A percentile compares a stretch with the other conserved stretches of the same genome.
These are phyloP conservation scores for Ceratocystis alfenasii DNA, from an alignment of 2,329 filamentous ascomycete species.

Conservation along the genomic window DNA sequence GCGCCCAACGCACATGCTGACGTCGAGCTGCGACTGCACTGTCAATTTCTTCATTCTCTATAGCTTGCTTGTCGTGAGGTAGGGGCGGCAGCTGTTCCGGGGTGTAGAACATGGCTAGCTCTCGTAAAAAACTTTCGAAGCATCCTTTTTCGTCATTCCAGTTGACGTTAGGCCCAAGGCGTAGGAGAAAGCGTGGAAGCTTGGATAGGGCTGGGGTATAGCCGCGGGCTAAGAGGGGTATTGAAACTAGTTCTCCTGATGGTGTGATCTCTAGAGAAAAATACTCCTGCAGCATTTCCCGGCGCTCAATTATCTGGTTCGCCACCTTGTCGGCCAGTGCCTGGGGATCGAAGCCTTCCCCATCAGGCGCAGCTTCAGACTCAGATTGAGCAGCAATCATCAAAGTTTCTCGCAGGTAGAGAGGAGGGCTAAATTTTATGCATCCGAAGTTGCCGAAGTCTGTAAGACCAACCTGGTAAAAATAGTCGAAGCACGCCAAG, in stretches of 20 bases:
- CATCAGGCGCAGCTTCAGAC: conserved; percentile 37
- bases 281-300: conserved; percentile 85
- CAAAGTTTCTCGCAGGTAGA: conserved; percentile 60
- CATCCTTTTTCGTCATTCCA: conserved; percentile 79
- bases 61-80: conserved; percentile 29
- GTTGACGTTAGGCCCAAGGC: conserved; percentile 75
- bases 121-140: conserved; percentile 72
- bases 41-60: conserved; percentile 33
- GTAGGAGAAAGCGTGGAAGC: conserved; percentile 74
- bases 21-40: conserved; percentile 48
- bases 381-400: conserved; percentile 62
- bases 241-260: conserved; percentile 60
- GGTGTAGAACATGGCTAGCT: conserved; percentile 81
- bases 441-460: conserved; percentile 91
- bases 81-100: conserved; percentile 65
- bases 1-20: conserved; percentile 55
- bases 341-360: conserved; percentile 50
- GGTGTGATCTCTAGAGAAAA: conserved; percentile 76
- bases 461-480: conserved; percentile 88
- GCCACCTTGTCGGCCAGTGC: conserved; percentile 55
- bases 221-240: conserved; percentile 78
- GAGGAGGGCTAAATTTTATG: conserved; percentile 66
- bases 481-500: conserved; percentile 72
- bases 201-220: conserved; percentile 81
- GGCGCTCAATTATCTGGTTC: conserved; percentile 57